These are phyloP conservation scores for Alternaria postmessia DNA, from an alignment of 2,329 filamentous ascomycete species.

Conservation along the genomic window DNA sequence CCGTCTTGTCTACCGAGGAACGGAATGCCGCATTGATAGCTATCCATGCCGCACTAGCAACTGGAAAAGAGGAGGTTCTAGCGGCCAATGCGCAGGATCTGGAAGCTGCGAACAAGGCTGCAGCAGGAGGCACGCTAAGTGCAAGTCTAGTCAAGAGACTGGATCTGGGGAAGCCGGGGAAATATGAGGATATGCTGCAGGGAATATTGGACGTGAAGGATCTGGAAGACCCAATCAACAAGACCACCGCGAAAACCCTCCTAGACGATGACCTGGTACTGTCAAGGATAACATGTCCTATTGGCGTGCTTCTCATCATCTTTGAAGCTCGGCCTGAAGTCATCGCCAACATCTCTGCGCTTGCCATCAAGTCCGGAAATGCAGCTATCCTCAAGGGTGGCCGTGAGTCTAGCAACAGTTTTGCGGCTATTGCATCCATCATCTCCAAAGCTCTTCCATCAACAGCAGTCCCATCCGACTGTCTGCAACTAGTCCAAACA, in stretches of 20 bases:
- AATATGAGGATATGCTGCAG: constrained; percentile 97
- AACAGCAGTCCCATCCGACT: constrained; percentile 81
- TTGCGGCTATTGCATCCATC: constrained; percentile 84
- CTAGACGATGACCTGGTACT: constrained; percentile 87
- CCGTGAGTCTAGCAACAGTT: constrained; percentile 95
- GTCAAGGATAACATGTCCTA: constrained; percentile 90
- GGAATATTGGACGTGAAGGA: constrained; percentile 88
- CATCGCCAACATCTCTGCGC: constrained; percentile 94
- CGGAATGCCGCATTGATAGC: constrained; percentile 86
- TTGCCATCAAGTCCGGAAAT: constrained; percentile 97
- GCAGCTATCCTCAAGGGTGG: constrained; percentile 96
- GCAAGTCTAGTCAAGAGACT: constrained; percentile 86
- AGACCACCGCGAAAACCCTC: constrained; percentile 80
- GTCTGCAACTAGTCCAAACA: constrained; percentile 93
- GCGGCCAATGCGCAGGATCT: constrained; percentile 88
- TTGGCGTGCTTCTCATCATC: constrained; percentile 97
- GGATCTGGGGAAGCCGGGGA: constrained; percentile 84
- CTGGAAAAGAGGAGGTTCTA: constrained; percentile 77
- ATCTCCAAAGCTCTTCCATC: constrained; percentile 79
- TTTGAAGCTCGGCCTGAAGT: constrained; percentile 98
- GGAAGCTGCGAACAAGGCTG: constrained; percentile 74
- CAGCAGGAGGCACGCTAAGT: constrained; percentile 77
- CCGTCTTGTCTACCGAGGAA: constrained; percentile 75
- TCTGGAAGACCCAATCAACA: constrained; percentile 87
- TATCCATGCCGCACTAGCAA: constrained; percentile 78